These are phyloP conservation scores for Cystobasidium tubakii DNA, from an alignment of 768 basidiomycete species.

Conservation along the genomic window DNA sequence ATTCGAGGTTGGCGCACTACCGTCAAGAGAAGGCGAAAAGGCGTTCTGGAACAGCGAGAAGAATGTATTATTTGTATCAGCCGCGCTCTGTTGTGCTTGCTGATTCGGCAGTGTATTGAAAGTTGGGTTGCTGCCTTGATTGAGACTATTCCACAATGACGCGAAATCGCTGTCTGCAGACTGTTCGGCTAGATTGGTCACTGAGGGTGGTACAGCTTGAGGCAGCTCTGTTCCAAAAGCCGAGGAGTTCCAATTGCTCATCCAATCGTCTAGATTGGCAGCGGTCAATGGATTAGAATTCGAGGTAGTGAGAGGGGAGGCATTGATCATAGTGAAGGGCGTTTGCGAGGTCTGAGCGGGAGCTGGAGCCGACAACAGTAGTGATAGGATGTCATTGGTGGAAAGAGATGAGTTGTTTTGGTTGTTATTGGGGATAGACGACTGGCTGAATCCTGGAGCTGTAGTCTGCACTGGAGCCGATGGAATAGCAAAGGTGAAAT, in stretches of 20 bases:
- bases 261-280: slow-evolving; percentile 20
- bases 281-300: background rate
- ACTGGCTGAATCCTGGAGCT: background rate
- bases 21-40: background rate
- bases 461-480: background rate
- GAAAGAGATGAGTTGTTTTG: slow-evolving; percentile 6
- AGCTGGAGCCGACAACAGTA: slow-evolving; percentile 1
- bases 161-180: slow-evolving; percentile 1
- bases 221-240: slow-evolving; percentile 32
- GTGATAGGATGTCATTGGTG: slow-evolving; percentile 2
- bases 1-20: background rate
- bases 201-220: slow-evolving; percentile 12
- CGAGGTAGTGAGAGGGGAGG: background rate
- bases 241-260: slow-evolving; percentile 26
- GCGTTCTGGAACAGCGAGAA: slow-evolving; percentile 8
- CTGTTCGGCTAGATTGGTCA: slow-evolving; percentile 3
- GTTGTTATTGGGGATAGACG: slow-evolving; percentile 9
- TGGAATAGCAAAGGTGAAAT: slow-evolving; percentile 22
- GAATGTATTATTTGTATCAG: background rate
- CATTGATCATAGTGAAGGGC: slow-evolving; percentile 28
- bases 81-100: background rate
- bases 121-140: background rate
- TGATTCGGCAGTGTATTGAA: background rate
- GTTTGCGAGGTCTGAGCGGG: slow-evolving; percentile 8
- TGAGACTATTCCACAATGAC: slow-evolving; percentile 4